Percentiles rank a stretch among this genome's conserved stretches.
Conservation (phyloP, 345 rosid genomes). For the Clarkia xantiana region DNA sequence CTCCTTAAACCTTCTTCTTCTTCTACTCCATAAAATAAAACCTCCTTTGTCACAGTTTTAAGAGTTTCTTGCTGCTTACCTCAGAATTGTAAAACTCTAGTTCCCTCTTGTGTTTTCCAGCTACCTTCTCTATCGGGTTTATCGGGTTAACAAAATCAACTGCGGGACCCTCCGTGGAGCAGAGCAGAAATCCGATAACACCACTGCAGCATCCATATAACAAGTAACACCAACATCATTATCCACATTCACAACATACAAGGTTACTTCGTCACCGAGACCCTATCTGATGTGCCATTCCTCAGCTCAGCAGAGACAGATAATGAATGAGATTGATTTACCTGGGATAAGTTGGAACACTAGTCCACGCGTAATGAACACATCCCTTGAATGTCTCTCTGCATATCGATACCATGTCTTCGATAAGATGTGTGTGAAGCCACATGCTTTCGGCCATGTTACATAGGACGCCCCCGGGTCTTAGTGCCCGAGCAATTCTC, state of each 20-base stretch:
- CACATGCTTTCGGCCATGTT: constrained; percentile 99
- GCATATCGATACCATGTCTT: constrained; percentile 67
- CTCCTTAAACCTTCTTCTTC: too few relatives aligned
- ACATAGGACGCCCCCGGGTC: constrained; percentile 91
- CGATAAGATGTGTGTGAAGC: constrained; percentile 93
- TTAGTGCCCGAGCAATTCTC: constrained; percentile 55
- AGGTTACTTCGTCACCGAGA: background rate
- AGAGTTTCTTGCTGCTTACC: constrained; percentile 23
- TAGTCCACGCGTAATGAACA: constrained; percentile 90
- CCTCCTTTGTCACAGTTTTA: too few relatives aligned
- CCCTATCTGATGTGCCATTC: too few relatives aligned
- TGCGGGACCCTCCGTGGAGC: constrained; percentile 65
- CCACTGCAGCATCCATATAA: constrained; percentile 83
- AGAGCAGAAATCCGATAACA: constrained; percentile 69
- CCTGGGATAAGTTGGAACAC: constrained; percentile 98
- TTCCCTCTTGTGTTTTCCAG: constrained; percentile 43
- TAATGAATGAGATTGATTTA: constrained; percentile 10
- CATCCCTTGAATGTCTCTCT: constrained; percentile 65
- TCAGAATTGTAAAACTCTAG: constrained; percentile 74
- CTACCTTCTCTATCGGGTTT: constrained; percentile 79
- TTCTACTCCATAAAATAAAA: background rate
- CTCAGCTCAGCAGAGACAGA: background rate
- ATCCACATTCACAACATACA: background rate
- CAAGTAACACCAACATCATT: background rate
- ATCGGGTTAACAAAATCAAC: constrained; percentile 77